Conservation (phyloP, 306 rosid species). For the Myrica gale region DNA sequence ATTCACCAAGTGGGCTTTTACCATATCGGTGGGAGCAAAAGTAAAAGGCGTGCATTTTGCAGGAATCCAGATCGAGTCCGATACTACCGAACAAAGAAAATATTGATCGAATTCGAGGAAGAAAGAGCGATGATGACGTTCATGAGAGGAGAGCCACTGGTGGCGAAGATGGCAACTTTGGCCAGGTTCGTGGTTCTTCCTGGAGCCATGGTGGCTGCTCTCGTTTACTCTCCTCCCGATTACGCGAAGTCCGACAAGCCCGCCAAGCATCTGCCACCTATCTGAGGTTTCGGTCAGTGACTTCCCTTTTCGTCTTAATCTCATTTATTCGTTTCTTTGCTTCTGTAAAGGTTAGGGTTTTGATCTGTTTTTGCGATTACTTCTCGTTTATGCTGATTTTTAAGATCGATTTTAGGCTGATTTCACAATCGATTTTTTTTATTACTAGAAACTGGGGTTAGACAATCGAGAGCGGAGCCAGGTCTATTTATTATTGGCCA, state of each 20-base stretch:
- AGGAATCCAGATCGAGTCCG: not conserved
- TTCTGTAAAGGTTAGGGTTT: not conserved
- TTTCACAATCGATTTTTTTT: too few relatives aligned
- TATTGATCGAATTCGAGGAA: not conserved
- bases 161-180: conserved; percentile 33
- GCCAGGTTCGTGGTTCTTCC: conserved; percentile 38
- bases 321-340: not conserved
- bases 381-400: not conserved
- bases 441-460: not conserved
- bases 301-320: not conserved
- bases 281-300: not conserved
- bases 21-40: not conserved
- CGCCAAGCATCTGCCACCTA: not conserved
- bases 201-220: conserved; percentile 40
- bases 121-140: conserved; percentile 26
- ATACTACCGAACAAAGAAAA: not conserved
- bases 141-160: conserved; percentile 42
- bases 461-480: too few relatives aligned
- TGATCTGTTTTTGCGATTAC: not conserved
- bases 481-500: too few relatives aligned
- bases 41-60: not conserved
- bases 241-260: conserved; percentile 22
- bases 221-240: conserved; percentile 43
- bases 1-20: not conserved
- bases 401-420: not conserved